phyloP scores from a whole-genome alignment of 805 yeast species.

The Clavispora vitiphila region DNA sequence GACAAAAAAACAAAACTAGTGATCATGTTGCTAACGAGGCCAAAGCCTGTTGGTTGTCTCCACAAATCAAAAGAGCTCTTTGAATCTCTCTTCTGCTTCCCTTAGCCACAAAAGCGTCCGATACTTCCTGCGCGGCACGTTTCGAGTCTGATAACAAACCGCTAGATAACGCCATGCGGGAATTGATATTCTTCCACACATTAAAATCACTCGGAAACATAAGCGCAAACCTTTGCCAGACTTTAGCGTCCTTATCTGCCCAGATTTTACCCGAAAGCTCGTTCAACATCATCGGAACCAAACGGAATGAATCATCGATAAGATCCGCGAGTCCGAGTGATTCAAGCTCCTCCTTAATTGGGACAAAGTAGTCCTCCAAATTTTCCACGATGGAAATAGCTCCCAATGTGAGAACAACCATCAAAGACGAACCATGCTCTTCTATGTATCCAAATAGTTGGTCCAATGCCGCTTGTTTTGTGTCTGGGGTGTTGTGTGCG shows the following conservation, averaged over 20 bases:
- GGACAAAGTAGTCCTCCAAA: constrained; percentile 52
- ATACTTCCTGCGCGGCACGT: constrained; percentile 46
- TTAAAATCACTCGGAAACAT: constrained; percentile 66
- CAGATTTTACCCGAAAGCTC: constrained; percentile 44
- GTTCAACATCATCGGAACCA: constrained; percentile 55
- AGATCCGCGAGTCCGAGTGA: constrained; percentile 43
- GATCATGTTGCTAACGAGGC: background rate
- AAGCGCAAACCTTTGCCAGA: constrained; percentile 69
- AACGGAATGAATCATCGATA: constrained; percentile 45
- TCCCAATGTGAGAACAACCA: constrained; percentile 70
- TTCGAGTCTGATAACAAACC: constrained; percentile 48
- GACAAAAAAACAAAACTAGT: too few relatives aligned
- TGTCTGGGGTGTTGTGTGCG: constrained; percentile 69
- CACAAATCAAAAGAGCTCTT: constrained; percentile 62
- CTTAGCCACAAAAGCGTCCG: constrained; percentile 45
- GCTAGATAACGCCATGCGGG: constrained; percentile 51
- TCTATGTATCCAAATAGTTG: constrained; percentile 68
- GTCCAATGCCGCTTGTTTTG: constrained; percentile 78
- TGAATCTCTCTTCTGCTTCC: constrained; percentile 55
- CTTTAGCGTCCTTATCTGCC: constrained; percentile 12
- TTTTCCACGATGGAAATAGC: constrained; percentile 69
- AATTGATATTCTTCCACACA: constrained; percentile 66
- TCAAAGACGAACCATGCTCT: constrained; percentile 57
- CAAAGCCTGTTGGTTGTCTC: constrained; percentile 23
- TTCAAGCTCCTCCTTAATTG: constrained; percentile 63